phyloP scores from a whole-genome alignment of 768 basidiomycete genomes.

The Suillus discolor region DNA sequence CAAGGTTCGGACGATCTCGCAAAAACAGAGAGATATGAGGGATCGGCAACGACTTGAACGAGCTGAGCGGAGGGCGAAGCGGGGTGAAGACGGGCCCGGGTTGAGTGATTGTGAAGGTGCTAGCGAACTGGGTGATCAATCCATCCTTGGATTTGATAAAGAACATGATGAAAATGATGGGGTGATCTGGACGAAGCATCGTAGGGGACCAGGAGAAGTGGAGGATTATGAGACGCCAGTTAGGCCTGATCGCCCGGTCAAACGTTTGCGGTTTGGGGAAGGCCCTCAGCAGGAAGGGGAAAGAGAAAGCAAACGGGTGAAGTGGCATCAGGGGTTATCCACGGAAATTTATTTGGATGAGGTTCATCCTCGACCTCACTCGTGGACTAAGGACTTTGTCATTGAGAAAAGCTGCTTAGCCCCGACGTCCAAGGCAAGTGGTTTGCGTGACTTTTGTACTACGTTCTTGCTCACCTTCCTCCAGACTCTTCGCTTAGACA shows the following conservation, averaged over 20 bases:
- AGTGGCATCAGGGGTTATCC: conserved; percentile 75
- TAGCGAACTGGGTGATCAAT: conserved; percentile 13
- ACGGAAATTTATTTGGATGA: conserved; percentile 66
- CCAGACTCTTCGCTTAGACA: conserved; percentile 66
- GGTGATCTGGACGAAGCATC: conserved; percentile 42
- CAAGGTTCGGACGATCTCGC: conserved; percentile 66
- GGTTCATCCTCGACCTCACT: conserved; percentile 52
- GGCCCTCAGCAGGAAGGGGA: conserved; percentile 31
- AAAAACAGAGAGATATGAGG: conserved; percentile 69
- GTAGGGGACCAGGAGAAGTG: conserved; percentile 76
- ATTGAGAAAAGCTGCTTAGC: conserved; percentile 68
- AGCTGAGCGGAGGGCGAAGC: conserved; percentile 59
- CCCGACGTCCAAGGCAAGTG: conserved; percentile 64
- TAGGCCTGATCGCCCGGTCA: conserved; percentile 41
- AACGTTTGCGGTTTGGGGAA: conserved; percentile 41
- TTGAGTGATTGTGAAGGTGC: conserved; percentile 34
- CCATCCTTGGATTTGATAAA: conserved; percentile 5
- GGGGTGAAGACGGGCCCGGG: conserved; percentile 37
- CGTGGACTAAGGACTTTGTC: conserved; percentile 42
- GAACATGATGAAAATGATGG: conserved; percentile 30
- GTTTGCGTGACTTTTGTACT: background rate
- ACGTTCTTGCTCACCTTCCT: conserved; percentile 11
- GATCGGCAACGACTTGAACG: conserved; percentile 55
- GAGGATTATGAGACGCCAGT: conserved; percentile 77
- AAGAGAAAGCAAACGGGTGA: conserved; percentile 58